phyloP scores from a whole-genome alignment of 2,329 filamentous ascomycete species.

The Fusarium temperatum region DNA sequence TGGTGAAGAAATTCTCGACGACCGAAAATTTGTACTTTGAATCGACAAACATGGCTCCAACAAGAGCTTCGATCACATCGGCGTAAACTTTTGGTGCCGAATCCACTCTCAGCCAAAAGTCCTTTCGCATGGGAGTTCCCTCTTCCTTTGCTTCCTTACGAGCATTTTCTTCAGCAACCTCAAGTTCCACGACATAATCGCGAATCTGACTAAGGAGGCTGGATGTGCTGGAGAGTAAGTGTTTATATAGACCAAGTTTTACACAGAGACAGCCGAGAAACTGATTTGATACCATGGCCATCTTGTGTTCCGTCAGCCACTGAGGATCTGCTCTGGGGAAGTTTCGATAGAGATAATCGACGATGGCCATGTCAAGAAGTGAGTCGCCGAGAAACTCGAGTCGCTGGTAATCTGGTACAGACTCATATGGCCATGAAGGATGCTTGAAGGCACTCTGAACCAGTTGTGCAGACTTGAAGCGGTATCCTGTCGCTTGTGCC shows the following conservation, averaged over 20 bases:
- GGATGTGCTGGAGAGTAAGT: constrained; percentile 68
- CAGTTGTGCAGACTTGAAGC: constrained; percentile 78
- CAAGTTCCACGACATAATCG: constrained; percentile 67
- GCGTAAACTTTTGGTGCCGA: constrained; percentile 79
- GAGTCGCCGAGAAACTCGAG: constrained; percentile 93
- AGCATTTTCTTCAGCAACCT: constrained; percentile 56
- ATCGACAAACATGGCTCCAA: constrained; percentile 93
- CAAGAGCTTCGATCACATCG: constrained; percentile 87
- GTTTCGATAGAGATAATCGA: constrained; percentile 81
- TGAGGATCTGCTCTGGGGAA: constrained; percentile 87
- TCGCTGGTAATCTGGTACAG: constrained; percentile 85
- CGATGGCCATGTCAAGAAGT: constrained; percentile 84
- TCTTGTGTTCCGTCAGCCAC: constrained; percentile 98
- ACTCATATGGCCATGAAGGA: constrained; percentile 83
- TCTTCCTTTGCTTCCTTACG: constrained; percentile 45
- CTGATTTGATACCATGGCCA: constrained; percentile 98
- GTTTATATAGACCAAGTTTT: constrained; percentile 77
- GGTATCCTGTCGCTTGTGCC: constrained; percentile 63
- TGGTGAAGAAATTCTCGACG: constrained; percentile 81
- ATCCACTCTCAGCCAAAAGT: constrained; percentile 74
- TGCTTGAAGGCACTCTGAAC: constrained; percentile 89
- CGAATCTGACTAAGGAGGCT: constrained; percentile 54
- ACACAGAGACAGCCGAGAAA: constrained; percentile 88
- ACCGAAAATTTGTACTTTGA: constrained; percentile 78
- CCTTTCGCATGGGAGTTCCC: constrained; percentile 49